Base-by-base conservation (phyloP, 257 asterid species). In the Przewalskia tangutica region DNA sequence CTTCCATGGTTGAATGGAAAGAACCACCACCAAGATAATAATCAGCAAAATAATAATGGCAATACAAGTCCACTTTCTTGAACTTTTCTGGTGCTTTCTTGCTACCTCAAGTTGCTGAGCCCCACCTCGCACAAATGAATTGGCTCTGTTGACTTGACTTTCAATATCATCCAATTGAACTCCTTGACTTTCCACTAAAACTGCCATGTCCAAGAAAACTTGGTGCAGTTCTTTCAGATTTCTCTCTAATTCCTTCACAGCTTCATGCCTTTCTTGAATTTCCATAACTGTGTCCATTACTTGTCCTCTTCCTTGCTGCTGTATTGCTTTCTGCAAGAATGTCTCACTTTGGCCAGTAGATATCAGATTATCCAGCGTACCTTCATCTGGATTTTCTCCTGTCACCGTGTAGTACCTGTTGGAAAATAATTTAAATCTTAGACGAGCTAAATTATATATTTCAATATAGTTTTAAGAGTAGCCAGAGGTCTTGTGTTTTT, bases 281-380 rank as follows among this genome's bases (percentile, higher is more conserved):
- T 92, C 97, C 91, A 88, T 73, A 0, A 89, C 82, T 16, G 94
- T 87, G 32, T 89, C 94, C 93, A 90, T 85, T 51, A 92, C 93
- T 86, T 89, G 91, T 38, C 94, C 97, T 79, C 97, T 85, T 64
- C 97, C 97, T 86, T 91, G 97, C 85, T 89, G 83, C 85, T 89
- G 93, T n/a, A 92, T 92, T 85, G 97, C 97, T 91, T 91, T 90
- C 88, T 90, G 95, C 23, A 92, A 76, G 23, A 92, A 90, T 12
- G 88, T 86, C 85, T 91, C 95, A 71, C 95, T 90, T 80, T 91
- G 90, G 16, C 95, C 95, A 3, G 95, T 91, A 14, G 89, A 91
- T 12, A 91, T 91, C 66, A 91, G 80, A 9, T 66, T 73, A 51
- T 91, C 95, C 14, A 91, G 83, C 6, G 84, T 48, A 42, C 85